Conservation (phyloP, 345 rosid species). For the Linum tenue region DNA sequence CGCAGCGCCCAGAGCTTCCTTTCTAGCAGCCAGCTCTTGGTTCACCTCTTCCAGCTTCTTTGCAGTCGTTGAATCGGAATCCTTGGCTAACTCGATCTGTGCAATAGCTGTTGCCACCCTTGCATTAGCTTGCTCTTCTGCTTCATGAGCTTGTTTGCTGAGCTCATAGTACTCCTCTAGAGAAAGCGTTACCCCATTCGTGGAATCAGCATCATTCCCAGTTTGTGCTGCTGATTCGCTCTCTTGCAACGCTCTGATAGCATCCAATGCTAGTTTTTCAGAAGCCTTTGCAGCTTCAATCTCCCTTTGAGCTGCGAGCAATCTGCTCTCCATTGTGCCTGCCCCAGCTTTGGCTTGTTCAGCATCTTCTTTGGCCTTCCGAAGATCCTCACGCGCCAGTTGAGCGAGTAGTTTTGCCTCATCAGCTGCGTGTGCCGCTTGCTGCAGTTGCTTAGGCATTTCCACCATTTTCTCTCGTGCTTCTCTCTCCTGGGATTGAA, state of each 20-base stretch:
- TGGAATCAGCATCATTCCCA: conserved; percentile 28
- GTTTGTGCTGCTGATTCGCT: conserved; percentile 43
- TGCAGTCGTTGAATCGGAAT: conserved; percentile 43
- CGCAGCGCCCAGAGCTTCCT: conserved; percentile 10
- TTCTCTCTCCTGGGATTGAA: conserved; percentile 58
- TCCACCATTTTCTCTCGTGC: conserved; percentile 46
- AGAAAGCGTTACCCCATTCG: conserved; percentile 54
- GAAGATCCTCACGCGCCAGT: conserved; percentile 61
- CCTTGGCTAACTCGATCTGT: conserved; percentile 67
- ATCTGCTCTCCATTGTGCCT: conserved; percentile 53
- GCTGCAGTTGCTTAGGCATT: conserved; percentile 64
- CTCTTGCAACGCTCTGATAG: conserved; percentile 80
- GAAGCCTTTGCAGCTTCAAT: conserved; percentile 83
- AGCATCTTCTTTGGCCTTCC: conserved; percentile 61
- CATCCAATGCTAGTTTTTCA: conserved; percentile 69
- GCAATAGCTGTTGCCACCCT: conserved; percentile 61
- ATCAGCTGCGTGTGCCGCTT: conserved; percentile 66
- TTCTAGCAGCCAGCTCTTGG: conserved; percentile 44
- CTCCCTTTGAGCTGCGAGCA: conserved; percentile 67
- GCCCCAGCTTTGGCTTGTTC: conserved; percentile 80
- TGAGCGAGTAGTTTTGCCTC: conserved; percentile 65
- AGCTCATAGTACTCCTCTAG: conserved; percentile 82
- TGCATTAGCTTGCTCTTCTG: conserved; percentile 61
- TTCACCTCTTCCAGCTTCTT: conserved; percentile 55
- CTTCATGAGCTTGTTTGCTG: conserved; percentile 67